Conservation (phyloP, 2,329 filamentous ascomycete species). For the Zymoseptoria tritici region DNA sequence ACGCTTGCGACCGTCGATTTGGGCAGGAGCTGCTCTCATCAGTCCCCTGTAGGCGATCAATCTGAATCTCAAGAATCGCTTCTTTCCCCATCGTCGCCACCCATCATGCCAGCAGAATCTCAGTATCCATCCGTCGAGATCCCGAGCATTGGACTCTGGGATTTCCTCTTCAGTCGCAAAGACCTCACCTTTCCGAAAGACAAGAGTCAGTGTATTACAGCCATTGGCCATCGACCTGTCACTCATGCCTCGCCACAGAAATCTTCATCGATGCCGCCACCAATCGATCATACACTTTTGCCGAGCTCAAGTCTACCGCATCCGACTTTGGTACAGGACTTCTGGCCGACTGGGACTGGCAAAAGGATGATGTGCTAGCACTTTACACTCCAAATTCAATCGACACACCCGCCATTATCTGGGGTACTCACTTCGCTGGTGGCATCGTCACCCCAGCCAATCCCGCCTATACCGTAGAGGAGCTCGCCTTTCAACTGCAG, state of each 20-base stretch:
- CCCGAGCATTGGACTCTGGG: constrained; percentile 69
- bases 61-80: too few species aligned
- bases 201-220: constrained; percentile 49
- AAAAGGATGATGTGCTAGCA: constrained; percentile 71
- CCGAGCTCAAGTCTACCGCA: constrained; percentile 56
- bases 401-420: constrained; percentile 68
- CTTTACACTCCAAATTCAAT: constrained; percentile 80
- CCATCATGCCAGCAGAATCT: not conserved
- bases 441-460: constrained; percentile 75
- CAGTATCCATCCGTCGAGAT: constrained; percentile 56
- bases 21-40: too few species aligned
- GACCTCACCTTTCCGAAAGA: constrained; percentile 59
- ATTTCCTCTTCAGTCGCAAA: constrained; percentile 63
- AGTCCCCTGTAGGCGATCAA: too few species aligned
- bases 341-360: constrained; percentile 64
- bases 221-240: not conserved
- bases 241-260: constrained; percentile 41
- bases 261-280: constrained; percentile 71
- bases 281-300: constrained; percentile 60
- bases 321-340: constrained; percentile 70
- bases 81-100: not conserved
- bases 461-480: constrained; percentile 72
- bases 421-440: constrained; percentile 74
- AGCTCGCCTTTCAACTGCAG: constrained; percentile 74
- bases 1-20: too few species aligned